Base-by-base conservation (phyloP, 306 rosid species). In the Quercus alba region DNA sequence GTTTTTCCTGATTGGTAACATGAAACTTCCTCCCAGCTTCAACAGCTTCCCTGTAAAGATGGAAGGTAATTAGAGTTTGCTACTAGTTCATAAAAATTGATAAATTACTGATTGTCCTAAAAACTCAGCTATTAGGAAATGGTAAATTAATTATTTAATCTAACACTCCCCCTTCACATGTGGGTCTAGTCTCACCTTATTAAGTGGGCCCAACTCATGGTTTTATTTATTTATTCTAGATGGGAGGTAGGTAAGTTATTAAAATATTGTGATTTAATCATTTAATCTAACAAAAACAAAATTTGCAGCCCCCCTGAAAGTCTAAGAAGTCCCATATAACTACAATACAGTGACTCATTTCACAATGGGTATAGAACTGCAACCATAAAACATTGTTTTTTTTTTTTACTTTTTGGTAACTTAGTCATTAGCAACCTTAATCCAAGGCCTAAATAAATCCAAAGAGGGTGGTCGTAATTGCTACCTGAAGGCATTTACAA, bases 21-120 rank as follows among this genome's bases (percentile, higher is more conserved):
- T 96, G 98, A 85, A 91, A 91, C 82, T 89, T 89, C 82, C 93
- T 86, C 78, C 98, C 99, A 14, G 96, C 91, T 79, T 93, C 99
- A 17, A 91, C 97, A 72, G 99, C 99, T 89, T 96, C 98, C 85
- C 98, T 93, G 91, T 78, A 81, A 75, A 82, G 33, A 52, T 78
- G 70, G 17, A 38, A 74, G 31, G 73, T 30, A 23, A 18, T 83
- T 12, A 82, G 82, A 70, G 19, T 35, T 30, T 1, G 58, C 20
- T 6, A 4, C 9, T 66, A 21, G 35, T 31, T 18, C n/a, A 33
- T 31, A 8, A 30, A 18, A 66, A 41, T 8, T 38, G 46, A 38
- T 38, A 38, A 38, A 38, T 38, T 8, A 41, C 3, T 1, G 3
- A 41, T 41, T 41, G 3, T 41, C 1, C 1, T 41, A 41, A 41